Evolutionary conservation across 768 basidiomycete genomes (phyloP).

Genomic region (Rhodotorula graminis): DNA sequence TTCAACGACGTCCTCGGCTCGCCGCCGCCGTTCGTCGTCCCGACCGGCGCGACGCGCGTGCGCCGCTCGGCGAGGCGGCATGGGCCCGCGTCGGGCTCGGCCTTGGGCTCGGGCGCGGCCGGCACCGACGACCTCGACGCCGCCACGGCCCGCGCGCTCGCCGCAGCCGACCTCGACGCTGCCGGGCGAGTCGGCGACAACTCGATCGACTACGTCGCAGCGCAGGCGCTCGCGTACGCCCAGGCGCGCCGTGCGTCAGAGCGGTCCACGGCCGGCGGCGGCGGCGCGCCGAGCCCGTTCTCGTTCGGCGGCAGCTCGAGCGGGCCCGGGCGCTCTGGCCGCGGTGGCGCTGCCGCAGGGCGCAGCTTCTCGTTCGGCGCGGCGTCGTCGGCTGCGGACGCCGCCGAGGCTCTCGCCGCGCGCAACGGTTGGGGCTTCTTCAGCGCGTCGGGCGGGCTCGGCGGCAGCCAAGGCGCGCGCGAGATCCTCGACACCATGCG

Average conservation of each 20-base stretch:
- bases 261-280: not conserved
- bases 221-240: not conserved
- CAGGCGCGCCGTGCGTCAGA: not conserved
- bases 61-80: not conserved
- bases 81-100: not conserved
- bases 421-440: not conserved
- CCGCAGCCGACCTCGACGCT: not conserved
- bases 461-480: not conserved
- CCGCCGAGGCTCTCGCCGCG: not conserved
- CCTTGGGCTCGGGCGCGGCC: not conserved
- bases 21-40: slow-evolving; percentile 12
- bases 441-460: not conserved
- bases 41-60: not conserved
- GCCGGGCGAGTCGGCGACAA: too few relatives aligned
- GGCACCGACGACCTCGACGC: not conserved
- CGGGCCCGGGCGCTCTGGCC: not conserved
- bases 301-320: not conserved
- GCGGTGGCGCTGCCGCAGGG: not conserved
- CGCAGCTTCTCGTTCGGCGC: not conserved
- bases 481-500: not conserved
- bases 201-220: not conserved
- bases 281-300: too few relatives aligned
- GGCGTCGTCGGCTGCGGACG: not conserved
- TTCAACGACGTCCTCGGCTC: not conserved
- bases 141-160: not conserved